phyloP scores from a whole-genome alignment of 345 rosid genomes.

The Linum trigynum region DNA sequence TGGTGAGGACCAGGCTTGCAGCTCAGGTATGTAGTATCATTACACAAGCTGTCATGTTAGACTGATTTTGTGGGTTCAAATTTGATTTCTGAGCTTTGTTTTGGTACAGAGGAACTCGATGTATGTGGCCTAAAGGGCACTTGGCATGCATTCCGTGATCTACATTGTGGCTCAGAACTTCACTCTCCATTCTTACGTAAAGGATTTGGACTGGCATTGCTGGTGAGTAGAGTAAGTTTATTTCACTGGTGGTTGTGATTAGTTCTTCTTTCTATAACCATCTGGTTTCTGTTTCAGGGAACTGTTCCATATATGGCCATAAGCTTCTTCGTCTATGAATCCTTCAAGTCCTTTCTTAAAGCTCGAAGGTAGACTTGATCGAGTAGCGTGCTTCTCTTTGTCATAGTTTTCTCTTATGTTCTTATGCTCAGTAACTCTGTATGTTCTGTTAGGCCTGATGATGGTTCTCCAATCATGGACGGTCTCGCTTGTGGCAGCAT shows the following conservation, averaged over 20 bases:
- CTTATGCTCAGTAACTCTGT: neutral
- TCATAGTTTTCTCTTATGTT: neutral
- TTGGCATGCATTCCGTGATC: conserved; percentile 64
- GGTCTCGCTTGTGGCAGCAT: conserved; percentile 94
- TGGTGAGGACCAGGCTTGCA: conserved; percentile 90
- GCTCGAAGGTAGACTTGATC: conserved; percentile 46
- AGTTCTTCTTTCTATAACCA: neutral
- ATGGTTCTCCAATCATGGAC: conserved; percentile 54
- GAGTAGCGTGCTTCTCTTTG: neutral
- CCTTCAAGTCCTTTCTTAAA: conserved; percentile 68
- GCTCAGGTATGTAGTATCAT: conserved; percentile 53
- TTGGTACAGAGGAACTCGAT: conserved; percentile 46
- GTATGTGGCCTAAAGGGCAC: conserved; percentile 60
- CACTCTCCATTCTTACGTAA: conserved; percentile 53
- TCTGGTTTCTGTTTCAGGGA: conserved; percentile 35
- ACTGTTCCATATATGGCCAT: conserved; percentile 90
- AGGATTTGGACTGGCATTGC: conserved; percentile 84
- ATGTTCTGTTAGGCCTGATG: conserved; percentile 37
- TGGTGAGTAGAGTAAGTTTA: conserved; percentile 30
- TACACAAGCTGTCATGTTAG: conserved; percentile 9
- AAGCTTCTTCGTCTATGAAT: conserved; percentile 79
- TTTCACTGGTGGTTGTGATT: neutral
- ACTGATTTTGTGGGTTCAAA: neutral
- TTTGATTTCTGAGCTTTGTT: neutral
- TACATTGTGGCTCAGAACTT: conserved; percentile 59